A percentile compares a stretch with the other conserved stretches of the same genome.
These are phyloP conservation scores for Eleusine indica DNA, from an alignment of 176 grass and related monocot genomes.

Conservation along the genomic window DNA sequence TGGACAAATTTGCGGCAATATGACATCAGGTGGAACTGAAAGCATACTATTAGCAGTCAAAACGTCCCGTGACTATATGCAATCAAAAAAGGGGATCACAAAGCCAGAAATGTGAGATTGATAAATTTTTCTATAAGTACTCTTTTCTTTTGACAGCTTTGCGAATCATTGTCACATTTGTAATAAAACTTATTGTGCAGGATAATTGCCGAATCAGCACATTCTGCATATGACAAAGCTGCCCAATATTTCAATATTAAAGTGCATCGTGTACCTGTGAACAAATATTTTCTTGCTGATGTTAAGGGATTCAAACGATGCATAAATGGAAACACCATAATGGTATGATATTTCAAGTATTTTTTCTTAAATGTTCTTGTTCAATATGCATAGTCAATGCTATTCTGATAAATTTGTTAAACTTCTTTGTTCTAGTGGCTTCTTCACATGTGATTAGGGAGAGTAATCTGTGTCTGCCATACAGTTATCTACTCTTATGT, in stretches of 20 bases:
- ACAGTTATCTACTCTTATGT: not conserved
- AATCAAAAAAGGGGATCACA: slow-evolving; percentile 79
- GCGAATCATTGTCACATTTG: not conserved
- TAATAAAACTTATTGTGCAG: slow-evolving; percentile 23
- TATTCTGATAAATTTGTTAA: slow-evolving; percentile 1
- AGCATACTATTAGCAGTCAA: slow-evolving; percentile 98
- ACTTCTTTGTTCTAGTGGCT: not conserved
- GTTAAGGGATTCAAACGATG: slow-evolving; percentile 84
- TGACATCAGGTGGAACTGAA: slow-evolving; percentile 98
- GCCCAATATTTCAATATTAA: slow-evolving; percentile 82
- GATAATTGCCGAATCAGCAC: slow-evolving; percentile 25
- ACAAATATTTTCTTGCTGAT: slow-evolving; percentile 95
- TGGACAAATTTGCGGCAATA: slow-evolving; percentile 95
- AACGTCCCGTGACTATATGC: slow-evolving; percentile 95
- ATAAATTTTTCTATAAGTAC: slow-evolving; percentile 22
- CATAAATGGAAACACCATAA: slow-evolving; percentile 95
- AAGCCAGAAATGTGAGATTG: slow-evolving; percentile 91
- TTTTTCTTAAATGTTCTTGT: not conserved
- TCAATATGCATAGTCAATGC: not conserved
- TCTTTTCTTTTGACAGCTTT: not conserved
- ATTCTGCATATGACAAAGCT: slow-evolving; percentile 84
- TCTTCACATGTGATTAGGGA: not conserved
- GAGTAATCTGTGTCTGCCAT: not conserved
- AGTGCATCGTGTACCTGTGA: slow-evolving; percentile 87
- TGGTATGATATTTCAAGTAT: slow-evolving; percentile 53